Percentiles rank a stretch among this genome's conserved stretches.
Evolutionary conservation across 306 rosid species (phyloP).

Genomic region (Arachis hypogaea): DNA sequence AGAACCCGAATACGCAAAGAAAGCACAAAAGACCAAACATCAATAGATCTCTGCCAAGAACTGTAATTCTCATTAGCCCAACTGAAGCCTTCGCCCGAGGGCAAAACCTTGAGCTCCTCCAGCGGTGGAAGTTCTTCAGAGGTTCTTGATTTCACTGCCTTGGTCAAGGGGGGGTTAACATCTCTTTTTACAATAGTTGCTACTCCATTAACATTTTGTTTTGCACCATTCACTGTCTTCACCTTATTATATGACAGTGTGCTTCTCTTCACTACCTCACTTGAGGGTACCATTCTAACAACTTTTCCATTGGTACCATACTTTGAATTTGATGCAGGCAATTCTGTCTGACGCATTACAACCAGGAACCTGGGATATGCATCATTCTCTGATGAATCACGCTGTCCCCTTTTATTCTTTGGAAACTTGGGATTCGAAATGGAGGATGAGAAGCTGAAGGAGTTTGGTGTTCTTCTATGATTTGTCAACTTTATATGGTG

Average conservation of each 20-base stretch:
- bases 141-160: constrained; percentile 41
- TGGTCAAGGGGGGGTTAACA: constrained; percentile 46
- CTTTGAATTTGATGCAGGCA: constrained; percentile 57
- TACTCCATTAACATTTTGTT: constrained; percentile 63
- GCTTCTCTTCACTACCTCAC: constrained; percentile 61
- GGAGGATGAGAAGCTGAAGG: constrained; percentile 64
- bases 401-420: constrained; percentile 40
- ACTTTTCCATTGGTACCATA: constrained; percentile 68
- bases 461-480: constrained; percentile 47
- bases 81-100: constrained; percentile 86
- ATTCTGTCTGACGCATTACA: constrained; percentile 61
- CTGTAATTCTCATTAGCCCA: constrained; percentile 96
- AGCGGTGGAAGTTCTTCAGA: constrained; percentile 65
- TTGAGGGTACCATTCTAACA: constrained; percentile 82
- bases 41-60: constrained; percentile 79
- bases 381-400: constrained; percentile 27
- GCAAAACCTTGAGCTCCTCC: constrained; percentile 82
- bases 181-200: constrained; percentile 56
- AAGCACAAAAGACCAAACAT: constrained; percentile 85
- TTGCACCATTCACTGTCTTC: constrained; percentile 59
- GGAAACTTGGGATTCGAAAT: constrained; percentile 53
- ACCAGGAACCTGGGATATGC: constrained; percentile 46
- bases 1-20: too few species aligned
- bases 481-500: constrained; percentile 48
- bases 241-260: constrained; percentile 45